Percentiles rank a stretch among this genome's conserved stretches.
phyloP scores from a whole-genome alignment of 1,139 yeast species.

The Lipomyces yarrowii region DNA sequence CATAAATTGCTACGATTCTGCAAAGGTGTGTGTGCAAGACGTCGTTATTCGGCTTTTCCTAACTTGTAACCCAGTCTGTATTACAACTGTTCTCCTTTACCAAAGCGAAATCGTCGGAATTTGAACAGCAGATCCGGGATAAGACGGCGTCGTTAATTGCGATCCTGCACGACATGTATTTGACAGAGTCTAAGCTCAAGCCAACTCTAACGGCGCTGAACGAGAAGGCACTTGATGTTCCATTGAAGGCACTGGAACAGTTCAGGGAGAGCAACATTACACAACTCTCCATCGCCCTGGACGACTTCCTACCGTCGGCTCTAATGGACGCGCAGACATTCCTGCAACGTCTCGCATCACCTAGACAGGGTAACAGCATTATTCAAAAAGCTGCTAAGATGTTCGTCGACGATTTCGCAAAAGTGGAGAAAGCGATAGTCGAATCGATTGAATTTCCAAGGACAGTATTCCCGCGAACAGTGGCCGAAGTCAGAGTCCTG shows the following conservation, averaged over 20 bases:
- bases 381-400: constrained; percentile 40
- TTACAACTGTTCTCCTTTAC: constrained; percentile 41
- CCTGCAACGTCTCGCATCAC: constrained; percentile 42
- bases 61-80: constrained; percentile 34
- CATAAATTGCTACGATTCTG: constrained; percentile 44
- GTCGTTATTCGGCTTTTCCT: neutral
- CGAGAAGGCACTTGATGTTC: constrained; percentile 16
- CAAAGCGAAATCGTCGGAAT: constrained; percentile 41
- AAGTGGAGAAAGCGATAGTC: constrained; percentile 36
- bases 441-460: constrained; percentile 35
- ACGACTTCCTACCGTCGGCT: constrained; percentile 45
- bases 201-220: constrained; percentile 23
- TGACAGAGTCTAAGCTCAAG: constrained; percentile 52
- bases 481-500: constrained; percentile 38
- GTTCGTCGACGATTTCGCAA: constrained; percentile 41
- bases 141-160: constrained; percentile 40
- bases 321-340: constrained; percentile 40
- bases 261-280: constrained; percentile 28
- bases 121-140: constrained; percentile 38
- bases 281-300: constrained; percentile 38
- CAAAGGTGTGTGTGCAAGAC: constrained; percentile 13
- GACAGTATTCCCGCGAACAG: constrained; percentile 38
- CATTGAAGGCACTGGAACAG: constrained; percentile 18
- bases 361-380: constrained; percentile 41
- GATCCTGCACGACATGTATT: constrained; percentile 37